These are phyloP conservation scores for Cunninghamia lanceolata DNA, from an alignment of 75 land plant genomes.

Conservation along the genomic window DNA sequence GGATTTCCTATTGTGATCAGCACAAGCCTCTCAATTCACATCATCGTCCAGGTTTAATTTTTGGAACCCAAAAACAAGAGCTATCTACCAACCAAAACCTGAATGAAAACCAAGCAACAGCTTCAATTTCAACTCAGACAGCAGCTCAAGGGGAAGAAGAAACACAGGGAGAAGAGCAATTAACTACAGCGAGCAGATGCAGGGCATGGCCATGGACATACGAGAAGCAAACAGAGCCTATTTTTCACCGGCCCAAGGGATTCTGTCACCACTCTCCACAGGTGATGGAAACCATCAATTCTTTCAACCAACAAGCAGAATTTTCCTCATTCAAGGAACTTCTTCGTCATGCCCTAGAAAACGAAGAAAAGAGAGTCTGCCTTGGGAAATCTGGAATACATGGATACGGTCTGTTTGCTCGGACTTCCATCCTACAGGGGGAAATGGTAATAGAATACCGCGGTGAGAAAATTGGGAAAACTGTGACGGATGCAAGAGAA, in stretches of 20 bases:
- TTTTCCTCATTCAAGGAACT: conserved; percentile 27
- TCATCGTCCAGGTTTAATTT: too few species aligned
- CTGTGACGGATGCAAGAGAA: conserved; percentile 30
- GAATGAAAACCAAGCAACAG: background rate
- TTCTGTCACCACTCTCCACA: conserved; percentile 49
- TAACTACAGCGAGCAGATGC: background rate
- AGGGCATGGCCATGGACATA: too few species aligned
- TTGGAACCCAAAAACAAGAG: background rate
- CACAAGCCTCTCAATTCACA: background rate
- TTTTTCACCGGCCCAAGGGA: conserved; percentile 64
- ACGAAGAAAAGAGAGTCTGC: conserved; percentile 65
- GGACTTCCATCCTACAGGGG: conserved; percentile 74
- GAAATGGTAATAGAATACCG: conserved; percentile 75
- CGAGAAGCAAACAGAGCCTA: conserved; percentile 19
- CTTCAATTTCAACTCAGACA: background rate
- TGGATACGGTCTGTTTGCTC: conserved; percentile 95
- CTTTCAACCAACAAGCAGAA: background rate
- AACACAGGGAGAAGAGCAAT: background rate
- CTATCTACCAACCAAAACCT: too few species aligned
- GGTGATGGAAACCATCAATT: conserved; percentile 36
- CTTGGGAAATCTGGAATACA: conserved; percentile 94
- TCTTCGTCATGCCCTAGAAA: conserved; percentile 44
- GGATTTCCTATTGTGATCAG: background rate
- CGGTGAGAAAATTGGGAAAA: conserved; percentile 26
- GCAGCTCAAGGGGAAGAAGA: background rate